phyloP scores from a whole-genome alignment of 225 moss, liverwort and hornwort genomes.

The Lunularia cruciata region DNA sequence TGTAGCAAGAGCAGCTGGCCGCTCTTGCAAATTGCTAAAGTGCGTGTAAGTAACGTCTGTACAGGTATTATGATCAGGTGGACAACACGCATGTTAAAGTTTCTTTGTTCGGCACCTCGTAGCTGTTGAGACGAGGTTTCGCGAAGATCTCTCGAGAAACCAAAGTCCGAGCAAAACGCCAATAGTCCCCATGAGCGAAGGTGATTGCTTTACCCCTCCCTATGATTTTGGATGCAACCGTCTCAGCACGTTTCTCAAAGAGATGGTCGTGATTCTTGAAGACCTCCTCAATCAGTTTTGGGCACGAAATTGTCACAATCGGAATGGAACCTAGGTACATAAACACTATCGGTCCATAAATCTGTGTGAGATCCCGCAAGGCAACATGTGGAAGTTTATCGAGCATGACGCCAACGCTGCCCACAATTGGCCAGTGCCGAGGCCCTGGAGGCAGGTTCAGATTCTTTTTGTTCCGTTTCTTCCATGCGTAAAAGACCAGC shows the following conservation, averaged over 20 bases:
- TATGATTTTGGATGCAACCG: constrained; percentile 11
- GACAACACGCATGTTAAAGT: background rate
- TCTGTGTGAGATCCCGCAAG: background rate
- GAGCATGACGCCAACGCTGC: constrained; percentile 6
- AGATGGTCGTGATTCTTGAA: constrained; percentile 12
- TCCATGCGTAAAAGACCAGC: too few relatives aligned
- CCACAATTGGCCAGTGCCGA: constrained; percentile 15
- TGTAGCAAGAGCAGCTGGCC: background rate
- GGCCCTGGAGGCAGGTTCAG: constrained; percentile 22
- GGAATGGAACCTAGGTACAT: constrained; percentile 11
- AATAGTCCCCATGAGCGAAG: constrained; percentile 15
- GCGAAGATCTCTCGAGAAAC: constrained; percentile 5
- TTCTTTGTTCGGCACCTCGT: background rate
- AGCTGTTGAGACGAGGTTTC: constrained; percentile 6
- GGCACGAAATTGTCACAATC: background rate
- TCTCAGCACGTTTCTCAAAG: constrained; percentile 16
- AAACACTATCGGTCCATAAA: constrained; percentile 21
- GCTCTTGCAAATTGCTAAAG: background rate
- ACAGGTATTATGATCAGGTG: background rate
- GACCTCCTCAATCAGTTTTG: constrained; percentile 8
- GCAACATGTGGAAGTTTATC: constrained; percentile 25
- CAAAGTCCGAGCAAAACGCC: background rate
- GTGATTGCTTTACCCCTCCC: constrained; percentile 14
- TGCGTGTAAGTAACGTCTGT: background rate
- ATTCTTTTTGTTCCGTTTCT: too few relatives aligned